Evolutionary conservation across 257 asterid species (phyloP).

Genomic region (Linaria vulgaris): DNA sequence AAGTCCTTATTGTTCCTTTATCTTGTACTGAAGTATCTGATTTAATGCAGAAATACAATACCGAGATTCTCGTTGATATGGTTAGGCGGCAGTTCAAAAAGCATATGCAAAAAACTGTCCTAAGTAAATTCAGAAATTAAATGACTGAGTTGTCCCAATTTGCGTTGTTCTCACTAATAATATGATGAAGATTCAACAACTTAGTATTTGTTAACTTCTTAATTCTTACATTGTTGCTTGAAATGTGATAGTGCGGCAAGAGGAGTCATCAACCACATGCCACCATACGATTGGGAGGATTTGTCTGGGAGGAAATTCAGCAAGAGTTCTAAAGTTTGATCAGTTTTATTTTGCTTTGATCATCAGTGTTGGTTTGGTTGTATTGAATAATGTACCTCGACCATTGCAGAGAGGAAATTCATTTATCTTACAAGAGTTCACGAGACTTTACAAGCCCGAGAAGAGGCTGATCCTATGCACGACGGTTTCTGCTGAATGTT

Average conservation of each 20-base stretch:
- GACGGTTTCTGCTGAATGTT: too few species aligned
- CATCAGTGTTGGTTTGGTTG: too few species aligned
- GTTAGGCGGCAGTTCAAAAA: constrained; percentile 83
- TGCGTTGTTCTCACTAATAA: too few species aligned
- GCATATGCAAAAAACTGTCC: constrained; percentile 85
- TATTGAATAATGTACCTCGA: too few species aligned
- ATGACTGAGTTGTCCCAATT: constrained; percentile 71
- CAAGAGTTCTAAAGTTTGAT: constrained; percentile 38
- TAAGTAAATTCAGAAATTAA: constrained; percentile 74
- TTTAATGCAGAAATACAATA: constrained; percentile 70
- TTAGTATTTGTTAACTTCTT: neutral
- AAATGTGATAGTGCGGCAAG: constrained; percentile 84
- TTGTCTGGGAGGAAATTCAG: constrained; percentile 72
- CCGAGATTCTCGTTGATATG: constrained; percentile 70
- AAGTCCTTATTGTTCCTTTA: constrained; percentile 1
- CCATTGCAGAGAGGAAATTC: too few species aligned
- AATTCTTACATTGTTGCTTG: neutral
- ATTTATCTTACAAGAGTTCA: too few species aligned
- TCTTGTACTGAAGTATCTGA: constrained; percentile 18
- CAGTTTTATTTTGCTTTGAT: neutral
- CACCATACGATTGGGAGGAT: constrained; percentile 72
- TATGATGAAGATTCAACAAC: neutral
- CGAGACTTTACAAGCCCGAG: too few species aligned
- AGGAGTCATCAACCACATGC: constrained; percentile 92
- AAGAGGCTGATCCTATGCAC: too few species aligned